Conservation (phyloP, 805 yeast genomes). For the Limtongia smithiae region DNA sequence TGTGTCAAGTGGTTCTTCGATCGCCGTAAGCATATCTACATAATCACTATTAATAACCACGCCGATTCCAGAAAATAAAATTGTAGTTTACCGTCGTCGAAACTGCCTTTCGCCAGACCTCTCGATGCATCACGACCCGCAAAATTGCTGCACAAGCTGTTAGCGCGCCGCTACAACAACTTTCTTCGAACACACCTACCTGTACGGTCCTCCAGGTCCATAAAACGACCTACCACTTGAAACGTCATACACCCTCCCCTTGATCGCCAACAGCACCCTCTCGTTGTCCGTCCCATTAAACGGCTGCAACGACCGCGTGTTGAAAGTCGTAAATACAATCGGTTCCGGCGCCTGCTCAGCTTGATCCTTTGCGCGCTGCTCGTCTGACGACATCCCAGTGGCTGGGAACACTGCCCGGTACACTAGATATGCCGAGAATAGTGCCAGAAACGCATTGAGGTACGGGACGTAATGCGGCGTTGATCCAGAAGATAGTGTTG, state of each 20-base stretch:
- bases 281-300: slow-evolving; percentile 53
- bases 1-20: slow-evolving; percentile 75
- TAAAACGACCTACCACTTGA: slow-evolving; percentile 62
- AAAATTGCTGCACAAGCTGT: slow-evolving; percentile 41
- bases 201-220: slow-evolving; percentile 75
- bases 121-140: slow-evolving; percentile 78
- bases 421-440: slow-evolving; percentile 9
- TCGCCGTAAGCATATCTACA: slow-evolving; percentile 53
- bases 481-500: neutral
- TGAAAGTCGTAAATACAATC: slow-evolving; percentile 47
- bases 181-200: slow-evolving; percentile 2
- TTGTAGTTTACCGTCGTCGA: slow-evolving; percentile 32
- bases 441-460: slow-evolving; percentile 12
- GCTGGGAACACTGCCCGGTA: slow-evolving; percentile 18
- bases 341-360: slow-evolving; percentile 27
- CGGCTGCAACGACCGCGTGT: slow-evolving; percentile 67
- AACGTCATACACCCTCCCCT: slow-evolving; percentile 77
- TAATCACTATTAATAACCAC: neutral
- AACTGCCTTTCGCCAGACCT: slow-evolving; percentile 66
- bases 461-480: slow-evolving; percentile 8
- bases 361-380: slow-evolving; percentile 3
- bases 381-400: neutral
- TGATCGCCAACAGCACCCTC: slow-evolving; percentile 65
- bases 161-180: neutral
- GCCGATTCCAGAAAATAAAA: neutral